Conservation (phyloP, 2,329 filamentous ascomycete genomes). For the Monilinia laxa region DNA sequence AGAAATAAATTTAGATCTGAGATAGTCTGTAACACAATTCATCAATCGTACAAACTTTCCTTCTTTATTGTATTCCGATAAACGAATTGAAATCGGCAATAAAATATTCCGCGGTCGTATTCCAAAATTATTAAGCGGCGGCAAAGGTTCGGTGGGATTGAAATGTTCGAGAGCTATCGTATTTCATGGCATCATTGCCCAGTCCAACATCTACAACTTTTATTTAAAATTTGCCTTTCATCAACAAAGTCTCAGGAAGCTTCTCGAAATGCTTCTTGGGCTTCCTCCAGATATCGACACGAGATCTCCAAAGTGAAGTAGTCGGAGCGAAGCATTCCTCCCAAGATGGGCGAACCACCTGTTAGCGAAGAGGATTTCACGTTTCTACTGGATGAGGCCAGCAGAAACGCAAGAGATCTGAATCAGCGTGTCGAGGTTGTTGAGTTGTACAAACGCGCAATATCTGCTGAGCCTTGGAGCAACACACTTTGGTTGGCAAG, state of each 20-base stretch:
- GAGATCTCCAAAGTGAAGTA: constrained; percentile 24
- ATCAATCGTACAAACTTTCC: not conserved
- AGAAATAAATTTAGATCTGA: no score
- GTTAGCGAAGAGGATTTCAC: constrained; percentile 68
- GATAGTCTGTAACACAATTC: no score
- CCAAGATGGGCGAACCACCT: constrained; percentile 51
- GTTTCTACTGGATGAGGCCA: constrained; percentile 76
- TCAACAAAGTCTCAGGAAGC: constrained; percentile 9
- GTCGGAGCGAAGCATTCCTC: constrained; percentile 21
- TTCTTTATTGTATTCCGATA: no score
- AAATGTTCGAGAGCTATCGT: constrained; percentile 22
- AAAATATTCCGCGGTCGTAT: not conserved
- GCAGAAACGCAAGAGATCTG: constrained; percentile 57
- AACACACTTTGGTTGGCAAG: constrained; percentile 74
- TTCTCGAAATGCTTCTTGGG: constrained; percentile 25
- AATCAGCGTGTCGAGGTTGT: constrained; percentile 68
- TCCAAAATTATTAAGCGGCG: constrained; percentile 18
- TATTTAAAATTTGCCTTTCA: not conserved
- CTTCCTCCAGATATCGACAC: constrained; percentile 22
- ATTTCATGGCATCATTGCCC: constrained; percentile 5
- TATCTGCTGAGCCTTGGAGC: constrained; percentile 70
- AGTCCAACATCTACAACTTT: constrained; percentile 1
- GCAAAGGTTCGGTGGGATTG: constrained; percentile 14
- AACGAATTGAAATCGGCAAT: not conserved
- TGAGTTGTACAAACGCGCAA: constrained; percentile 70